Base-by-base conservation (phyloP, 1,139 yeast genomes). In the Pichia sp. region DNA sequence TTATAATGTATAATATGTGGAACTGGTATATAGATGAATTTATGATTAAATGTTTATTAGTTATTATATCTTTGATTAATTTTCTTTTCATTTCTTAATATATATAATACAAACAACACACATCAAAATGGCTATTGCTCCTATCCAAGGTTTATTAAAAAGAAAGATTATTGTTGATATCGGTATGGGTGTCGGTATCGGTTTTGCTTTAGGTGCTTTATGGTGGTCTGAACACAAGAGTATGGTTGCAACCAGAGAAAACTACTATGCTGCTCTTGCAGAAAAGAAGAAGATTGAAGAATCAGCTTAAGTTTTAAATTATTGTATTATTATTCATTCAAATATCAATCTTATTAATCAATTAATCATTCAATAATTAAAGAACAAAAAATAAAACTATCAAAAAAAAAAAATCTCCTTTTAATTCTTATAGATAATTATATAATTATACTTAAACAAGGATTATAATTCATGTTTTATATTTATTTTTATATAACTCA, bases 161-260 rank as follows among this genome's bases (percentile, higher is more conserved):
- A 87, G 81, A 74, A 83, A 81, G 70, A 80, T 87, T 68, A 75
- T 84, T 64, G 76, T 85, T 57, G 97, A 92, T 64, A 78, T 90
- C 67, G 55, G 80, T 59, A 69, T 82, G 57, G 95, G 95, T 53
- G 43, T 40, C 35, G 55, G 59, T 16, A 40, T 62, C 29, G 86
- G 86, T 52, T 64, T 73, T 43, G 72, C 62, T 40, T 70, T 75
- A 59, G 85, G 79, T 50, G 65, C 70, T 54, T 70, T 69, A 66
- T 83, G 84, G 85, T 80, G 89, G 86, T 78, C 76, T 32, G 70
- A 67, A 74, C 97, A 89, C 82, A 80, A 76, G 71, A 78, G 82
- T 39, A 58, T 73, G 55, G 82, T 87, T 51, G 74, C 73, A 56
- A 75, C 71, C 64, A 86, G 96, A 76, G 97, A 90, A 66, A 82